Evolutionary conservation across 1,284 basidiomycete genomes (phyloP).

Genomic region (Fomitopsis schrenkii): DNA sequence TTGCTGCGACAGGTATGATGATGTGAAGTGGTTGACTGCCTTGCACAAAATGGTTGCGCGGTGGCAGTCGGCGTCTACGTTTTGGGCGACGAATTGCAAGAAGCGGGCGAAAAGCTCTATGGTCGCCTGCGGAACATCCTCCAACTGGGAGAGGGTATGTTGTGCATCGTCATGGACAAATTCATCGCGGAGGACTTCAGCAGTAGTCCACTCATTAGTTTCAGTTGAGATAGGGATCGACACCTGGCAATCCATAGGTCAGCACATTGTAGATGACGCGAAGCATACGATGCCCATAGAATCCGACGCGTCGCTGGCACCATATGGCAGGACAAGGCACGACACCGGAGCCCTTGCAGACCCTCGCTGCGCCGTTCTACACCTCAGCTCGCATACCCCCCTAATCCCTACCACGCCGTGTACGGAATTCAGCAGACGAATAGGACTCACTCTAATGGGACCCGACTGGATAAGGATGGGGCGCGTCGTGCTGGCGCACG

Average conservation of each 20-base stretch:
- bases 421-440: background rate
- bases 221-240: constrained; percentile 81
- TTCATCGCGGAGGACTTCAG: constrained; percentile 84
- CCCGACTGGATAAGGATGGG: constrained; percentile 61
- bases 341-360: background rate
- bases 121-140: constrained; percentile 56
- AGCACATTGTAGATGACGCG: constrained; percentile 6
- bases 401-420: background rate
- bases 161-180: constrained; percentile 67
- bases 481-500: constrained; percentile 38
- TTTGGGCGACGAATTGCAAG: constrained; percentile 68
- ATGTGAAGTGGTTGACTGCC: constrained; percentile 74
- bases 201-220: constrained; percentile 81
- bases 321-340: background rate
- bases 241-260: constrained; percentile 41
- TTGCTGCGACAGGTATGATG: constrained; percentile 67
- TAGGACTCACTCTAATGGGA: constrained; percentile 55
- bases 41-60: constrained; percentile 70
- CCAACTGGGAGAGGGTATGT: constrained; percentile 47
- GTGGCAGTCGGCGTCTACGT: constrained; percentile 50
- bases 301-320: background rate
- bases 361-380: background rate
- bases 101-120: constrained; percentile 81
- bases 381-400: background rate
- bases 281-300: background rate